Base-by-base conservation (phyloP, 179 eudicot genomes). In the Beta macrorhiza region DNA sequence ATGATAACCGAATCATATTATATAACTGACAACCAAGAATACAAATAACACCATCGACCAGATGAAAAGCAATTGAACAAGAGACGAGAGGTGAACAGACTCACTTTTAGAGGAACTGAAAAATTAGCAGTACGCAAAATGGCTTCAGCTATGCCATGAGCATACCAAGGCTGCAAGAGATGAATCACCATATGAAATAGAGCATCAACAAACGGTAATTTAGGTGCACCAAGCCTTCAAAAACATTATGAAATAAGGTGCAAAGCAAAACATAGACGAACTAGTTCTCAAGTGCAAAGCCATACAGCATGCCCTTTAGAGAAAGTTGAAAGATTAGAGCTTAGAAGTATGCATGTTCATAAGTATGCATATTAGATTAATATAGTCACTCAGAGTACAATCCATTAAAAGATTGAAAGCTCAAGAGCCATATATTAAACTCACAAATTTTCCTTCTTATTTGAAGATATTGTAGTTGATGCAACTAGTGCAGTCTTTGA, bases 141-240 rank as follows among this genome's bases (percentile, higher is more conserved):
- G 74, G 99, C 90, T 89, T 90, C 99, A 81, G 99, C 99, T 86
- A 95, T 92, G 73, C 91, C 93, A 83, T 95, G 94, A 79, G 98
- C 99, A 90, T 95, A 95, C 99, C 98, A 95, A 77, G 99, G 99
- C 99, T 95, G 82, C 87, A 89, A 76, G 61, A 78, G 79, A 79
- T 62, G 65, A 74, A 42, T 77, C 45, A 76, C 25, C 65, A 64
- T 20, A 77, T 72, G 22, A 71, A 45, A 42, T 11, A 45, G 19
- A 47, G 19, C 12, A 47, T 47, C 9, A 52, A 52, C 59, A 14
- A 73, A 12, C 0, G 58, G n/a, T 1, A 15, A 74, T 5, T 19
- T 22, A 37, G 20, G 10, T 44, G 7, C 51, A 68, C 17, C 4
- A 14, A 4, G 15, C 49, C 47, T 37, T 67, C 3, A 19, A 67